Percentiles rank a stretch among this genome's conserved stretches.
Evolutionary conservation across 2,329 filamentous ascomycete genomes (phyloP).

Genomic region (Nigrospora osmanthi): DNA sequence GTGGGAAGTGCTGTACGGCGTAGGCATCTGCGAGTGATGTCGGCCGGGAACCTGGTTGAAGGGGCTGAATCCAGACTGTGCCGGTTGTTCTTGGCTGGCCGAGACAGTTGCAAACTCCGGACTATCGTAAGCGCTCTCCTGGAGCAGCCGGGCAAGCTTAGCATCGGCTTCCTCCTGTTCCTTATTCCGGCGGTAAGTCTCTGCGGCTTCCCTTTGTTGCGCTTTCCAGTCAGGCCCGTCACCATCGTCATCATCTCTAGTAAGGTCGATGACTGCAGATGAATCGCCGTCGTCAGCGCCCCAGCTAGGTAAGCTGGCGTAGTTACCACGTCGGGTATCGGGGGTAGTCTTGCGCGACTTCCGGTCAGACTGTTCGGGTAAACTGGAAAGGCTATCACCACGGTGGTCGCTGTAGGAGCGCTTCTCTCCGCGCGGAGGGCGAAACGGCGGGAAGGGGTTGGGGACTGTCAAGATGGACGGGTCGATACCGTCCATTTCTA

Average conservation of each 20-base stretch:
- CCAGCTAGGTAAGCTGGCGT: background rate
- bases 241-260: constrained; percentile 22
- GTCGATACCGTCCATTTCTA: no score
- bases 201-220: constrained; percentile 25
- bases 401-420: constrained; percentile 17
- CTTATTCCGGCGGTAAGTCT: constrained; percentile 11
- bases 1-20: background rate
- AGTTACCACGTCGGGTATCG: constrained; percentile 3
- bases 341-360: constrained; percentile 26
- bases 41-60: constrained; percentile 9
- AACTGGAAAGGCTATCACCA: constrained; percentile 1
- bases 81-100: background rate
- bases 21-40: constrained; percentile 1
- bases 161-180: constrained; percentile 6
- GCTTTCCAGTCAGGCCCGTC: constrained; percentile 20
- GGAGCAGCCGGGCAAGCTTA: constrained; percentile 6
- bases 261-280: constrained; percentile 32
- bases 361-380: constrained; percentile 3
- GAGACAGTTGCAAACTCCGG: background rate
- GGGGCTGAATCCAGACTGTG: constrained; percentile 7
- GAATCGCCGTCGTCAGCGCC: constrained; percentile 2
- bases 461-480: no score
- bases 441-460: no score
- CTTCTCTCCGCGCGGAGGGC: constrained; percentile 8
- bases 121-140: background rate